Evolutionary conservation across 768 basidiomycete species (phyloP).

Genomic region (Podaxis sp.): DNA sequence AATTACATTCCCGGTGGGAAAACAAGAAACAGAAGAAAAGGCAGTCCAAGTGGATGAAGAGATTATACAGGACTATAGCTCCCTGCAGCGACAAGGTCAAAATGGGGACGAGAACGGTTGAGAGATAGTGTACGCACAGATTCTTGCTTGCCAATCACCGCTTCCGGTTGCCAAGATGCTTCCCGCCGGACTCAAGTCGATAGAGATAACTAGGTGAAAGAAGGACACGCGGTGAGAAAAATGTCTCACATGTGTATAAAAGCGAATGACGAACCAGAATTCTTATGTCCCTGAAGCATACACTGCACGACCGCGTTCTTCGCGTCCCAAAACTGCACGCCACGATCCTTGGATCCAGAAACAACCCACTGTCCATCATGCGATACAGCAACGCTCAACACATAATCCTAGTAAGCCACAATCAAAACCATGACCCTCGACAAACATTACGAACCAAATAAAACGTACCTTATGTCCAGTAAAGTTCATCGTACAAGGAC

Average conservation of each 20-base stretch:
- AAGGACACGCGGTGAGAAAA: neutral
- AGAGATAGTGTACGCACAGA: slow-evolving; percentile 25
- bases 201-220: slow-evolving; percentile 27
- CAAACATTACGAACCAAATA: slow-evolving; percentile 29
- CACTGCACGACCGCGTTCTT: slow-evolving; percentile 62
- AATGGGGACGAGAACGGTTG: no score
- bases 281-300: slow-evolving; percentile 59
- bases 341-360: slow-evolving; percentile 78
- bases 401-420: slow-evolving; percentile 47
- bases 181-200: slow-evolving; percentile 34
- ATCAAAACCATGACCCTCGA: slow-evolving; percentile 29
- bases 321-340: slow-evolving; percentile 77
- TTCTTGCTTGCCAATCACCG: slow-evolving; percentile 34
- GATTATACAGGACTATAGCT: slow-evolving; percentile 14
- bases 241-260: neutral
- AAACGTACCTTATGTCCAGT: slow-evolving; percentile 74
- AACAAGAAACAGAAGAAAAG: neutral
- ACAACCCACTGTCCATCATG: slow-evolving; percentile 83
- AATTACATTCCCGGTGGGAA: neutral
- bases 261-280: slow-evolving; percentile 20
- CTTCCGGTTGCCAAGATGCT: slow-evolving; percentile 33
- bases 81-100: neutral
- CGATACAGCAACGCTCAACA: slow-evolving; percentile 52
- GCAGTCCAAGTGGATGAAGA: neutral
- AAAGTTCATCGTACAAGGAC: slow-evolving; percentile 71